These are phyloP conservation scores for Trichoderma harzianum DNA, from an alignment of 2,329 filamentous ascomycete genomes.

Conservation along the genomic window DNA sequence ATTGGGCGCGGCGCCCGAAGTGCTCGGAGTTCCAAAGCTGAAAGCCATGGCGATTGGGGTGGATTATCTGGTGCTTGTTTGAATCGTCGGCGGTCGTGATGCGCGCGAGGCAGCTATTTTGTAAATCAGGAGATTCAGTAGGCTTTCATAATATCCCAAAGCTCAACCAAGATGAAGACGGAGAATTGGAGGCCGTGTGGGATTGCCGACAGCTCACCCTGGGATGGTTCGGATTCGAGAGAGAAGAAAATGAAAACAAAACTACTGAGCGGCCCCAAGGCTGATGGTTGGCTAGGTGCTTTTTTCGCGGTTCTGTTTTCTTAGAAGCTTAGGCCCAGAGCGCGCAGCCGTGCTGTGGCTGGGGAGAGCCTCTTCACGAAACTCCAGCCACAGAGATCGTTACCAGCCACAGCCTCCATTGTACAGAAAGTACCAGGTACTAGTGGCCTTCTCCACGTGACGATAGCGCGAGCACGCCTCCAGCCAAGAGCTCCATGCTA, in stretches of 20 bases:
- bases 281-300: slow-evolving; percentile 9
- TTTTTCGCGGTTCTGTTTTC: slow-evolving; percentile 19
- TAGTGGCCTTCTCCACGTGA: slow-evolving; percentile 11
- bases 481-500: slow-evolving; percentile 5
- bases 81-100: slow-evolving; percentile 13
- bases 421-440: neutral
- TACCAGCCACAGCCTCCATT: neutral
- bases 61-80: neutral
- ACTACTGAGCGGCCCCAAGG: slow-evolving; percentile 7
- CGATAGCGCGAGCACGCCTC: neutral
- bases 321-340: slow-evolving; percentile 4
- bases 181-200: neutral
- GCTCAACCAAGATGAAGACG: neutral
- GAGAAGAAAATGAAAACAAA: slow-evolving; percentile 12
- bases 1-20: slow-evolving; percentile 32
- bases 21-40: slow-evolving; percentile 36
- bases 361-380: neutral
- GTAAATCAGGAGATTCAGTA: slow-evolving; percentile 6
- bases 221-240: neutral
- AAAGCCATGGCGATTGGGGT: slow-evolving; percentile 37
- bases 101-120: neutral
- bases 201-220: slow-evolving; percentile 1
- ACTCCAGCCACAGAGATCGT: neutral
- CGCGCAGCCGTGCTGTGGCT: slow-evolving; percentile 20
- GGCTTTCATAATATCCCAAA: slow-evolving; percentile 13